Percentiles rank a stretch among this genome's conserved stretches.
Evolutionary conservation across 2,329 filamentous ascomycete genomes (phyloP).

Genomic region (Aquanectria penicillioides): DNA sequence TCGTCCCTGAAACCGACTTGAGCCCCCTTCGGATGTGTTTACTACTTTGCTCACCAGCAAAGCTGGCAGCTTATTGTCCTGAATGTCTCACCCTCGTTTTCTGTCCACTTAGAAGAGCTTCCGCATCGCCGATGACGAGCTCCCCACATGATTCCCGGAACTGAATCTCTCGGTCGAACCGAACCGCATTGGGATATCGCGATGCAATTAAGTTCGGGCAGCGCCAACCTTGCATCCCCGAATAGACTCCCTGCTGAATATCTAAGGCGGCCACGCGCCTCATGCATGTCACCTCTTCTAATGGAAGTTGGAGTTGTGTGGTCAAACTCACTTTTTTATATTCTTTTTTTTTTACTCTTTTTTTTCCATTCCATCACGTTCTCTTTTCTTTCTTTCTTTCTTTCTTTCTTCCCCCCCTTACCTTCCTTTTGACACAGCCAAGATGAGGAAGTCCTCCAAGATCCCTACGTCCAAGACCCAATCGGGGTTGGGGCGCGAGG

Average conservation of each 20-base stretch:
- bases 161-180: conserved; percentile 20
- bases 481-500: background rate
- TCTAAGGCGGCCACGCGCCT: conserved; percentile 19
- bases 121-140: conserved; percentile 4
- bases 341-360: no score
- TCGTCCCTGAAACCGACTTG: no score
- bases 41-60: no score
- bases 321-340: no score
- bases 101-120: background rate
- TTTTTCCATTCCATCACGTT: no score
- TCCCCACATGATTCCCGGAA: conserved; percentile 18
- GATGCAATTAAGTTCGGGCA: conserved; percentile 17
- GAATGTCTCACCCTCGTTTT: conserved; percentile 14
- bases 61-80: background rate
- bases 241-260: conserved; percentile 1
- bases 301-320: no score
- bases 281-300: no score
- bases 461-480: background rate
- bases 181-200: conserved; percentile 15
- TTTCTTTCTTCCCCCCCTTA: no score
- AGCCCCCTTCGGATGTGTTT: no score
- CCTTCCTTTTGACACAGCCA: no score
- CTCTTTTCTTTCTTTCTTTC: background rate
- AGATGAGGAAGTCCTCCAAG: background rate
- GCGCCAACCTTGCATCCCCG: conserved; percentile 15